These are phyloP conservation scores for Arthrobotrys conoides DNA, from an alignment of 2,329 filamentous ascomycete species.

Conservation along the genomic window DNA sequence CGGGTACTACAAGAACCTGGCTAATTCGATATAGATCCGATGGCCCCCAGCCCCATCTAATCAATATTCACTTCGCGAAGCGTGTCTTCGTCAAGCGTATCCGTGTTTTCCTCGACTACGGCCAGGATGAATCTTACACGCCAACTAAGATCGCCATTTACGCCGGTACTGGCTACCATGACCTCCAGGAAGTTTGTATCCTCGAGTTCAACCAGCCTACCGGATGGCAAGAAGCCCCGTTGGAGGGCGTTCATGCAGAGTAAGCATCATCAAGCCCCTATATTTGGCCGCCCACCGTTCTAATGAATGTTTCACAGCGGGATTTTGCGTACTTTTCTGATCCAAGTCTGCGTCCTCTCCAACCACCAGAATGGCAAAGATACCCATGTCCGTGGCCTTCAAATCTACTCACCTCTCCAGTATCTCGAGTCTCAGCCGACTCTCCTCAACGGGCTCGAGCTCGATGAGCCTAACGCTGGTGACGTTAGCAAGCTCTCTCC, in stretches of 20 bases:
- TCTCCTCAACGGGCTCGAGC: not conserved
- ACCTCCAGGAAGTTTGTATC: slow-evolving; percentile 87
- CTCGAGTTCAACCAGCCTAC: slow-evolving; percentile 83
- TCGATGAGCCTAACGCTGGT: slow-evolving; percentile 29
- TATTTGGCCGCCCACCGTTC: not conserved
- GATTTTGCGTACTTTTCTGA: slow-evolving; percentile 86
- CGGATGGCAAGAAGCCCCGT: slow-evolving; percentile 91
- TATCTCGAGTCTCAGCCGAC: slow-evolving; percentile 42
- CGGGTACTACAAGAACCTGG: not conserved
- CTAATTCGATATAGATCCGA: slow-evolving; percentile 75
- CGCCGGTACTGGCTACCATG: slow-evolving; percentile 91
- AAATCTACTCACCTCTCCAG: slow-evolving; percentile 74
- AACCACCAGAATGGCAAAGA: slow-evolving; percentile 99
- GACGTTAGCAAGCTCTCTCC: slow-evolving; percentile 42
- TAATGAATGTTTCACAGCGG: slow-evolving; percentile 48
- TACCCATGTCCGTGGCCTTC: slow-evolving; percentile 94
- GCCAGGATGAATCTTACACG: slow-evolving; percentile 94
- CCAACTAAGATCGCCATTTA: slow-evolving; percentile 91
- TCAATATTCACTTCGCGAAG: slow-evolving; percentile 89
- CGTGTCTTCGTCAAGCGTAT: slow-evolving; percentile 83
- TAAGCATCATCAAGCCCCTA: slow-evolving; percentile 35
- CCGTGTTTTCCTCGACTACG: slow-evolving; percentile 90
- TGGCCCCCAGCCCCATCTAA: slow-evolving; percentile 83
- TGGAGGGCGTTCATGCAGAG: slow-evolving; percentile 72
- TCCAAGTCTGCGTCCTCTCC: slow-evolving; percentile 91